Evolutionary conservation across 2,329 filamentous ascomycete genomes (phyloP).

Genomic region (Penicillium crustosum): DNA sequence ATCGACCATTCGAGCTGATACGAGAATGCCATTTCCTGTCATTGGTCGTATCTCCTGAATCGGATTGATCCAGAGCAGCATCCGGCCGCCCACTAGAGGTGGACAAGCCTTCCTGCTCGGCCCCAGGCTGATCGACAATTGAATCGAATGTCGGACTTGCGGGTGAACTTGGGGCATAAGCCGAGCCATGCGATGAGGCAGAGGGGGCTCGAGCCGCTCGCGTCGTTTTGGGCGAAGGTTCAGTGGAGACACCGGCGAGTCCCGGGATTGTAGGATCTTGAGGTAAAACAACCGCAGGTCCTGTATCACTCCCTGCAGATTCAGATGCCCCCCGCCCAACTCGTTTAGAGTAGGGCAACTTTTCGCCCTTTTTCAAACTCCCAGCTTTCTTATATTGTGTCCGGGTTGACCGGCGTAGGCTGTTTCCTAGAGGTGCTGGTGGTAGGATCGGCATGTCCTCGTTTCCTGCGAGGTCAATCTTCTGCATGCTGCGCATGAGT

Average conservation of each 20-base stretch:
- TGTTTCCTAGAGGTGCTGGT: conserved; percentile 69
- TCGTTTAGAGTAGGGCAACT: conserved; percentile 72
- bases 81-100: conserved; percentile 22
- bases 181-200: conserved; percentile 25
- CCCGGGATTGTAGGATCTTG: conserved; percentile 38
- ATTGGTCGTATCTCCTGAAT: conserved; percentile 39
- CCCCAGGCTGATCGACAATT: conserved; percentile 30
- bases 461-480: conserved; percentile 42
- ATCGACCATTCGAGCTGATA: conserved; percentile 57
- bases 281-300: conserved; percentile 37
- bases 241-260: conserved; percentile 38
- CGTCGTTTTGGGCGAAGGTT: conserved; percentile 33
- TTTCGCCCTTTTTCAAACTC: conserved; percentile 77
- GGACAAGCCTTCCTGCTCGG: conserved; percentile 16
- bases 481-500: conserved; percentile 45
- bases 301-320: conserved; percentile 52
- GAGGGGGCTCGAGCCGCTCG: conserved; percentile 50
- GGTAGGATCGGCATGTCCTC: conserved; percentile 88
- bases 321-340: conserved; percentile 61
- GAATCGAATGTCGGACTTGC: conserved; percentile 31
- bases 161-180: conserved; percentile 21
- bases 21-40: conserved; percentile 56
- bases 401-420: conserved; percentile 82
- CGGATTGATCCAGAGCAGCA: conserved; percentile 26
- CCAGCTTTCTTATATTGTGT: conserved; percentile 83